Base-by-base conservation (phyloP, 345 rosid genomes). In the Pistacia vera region DNA sequence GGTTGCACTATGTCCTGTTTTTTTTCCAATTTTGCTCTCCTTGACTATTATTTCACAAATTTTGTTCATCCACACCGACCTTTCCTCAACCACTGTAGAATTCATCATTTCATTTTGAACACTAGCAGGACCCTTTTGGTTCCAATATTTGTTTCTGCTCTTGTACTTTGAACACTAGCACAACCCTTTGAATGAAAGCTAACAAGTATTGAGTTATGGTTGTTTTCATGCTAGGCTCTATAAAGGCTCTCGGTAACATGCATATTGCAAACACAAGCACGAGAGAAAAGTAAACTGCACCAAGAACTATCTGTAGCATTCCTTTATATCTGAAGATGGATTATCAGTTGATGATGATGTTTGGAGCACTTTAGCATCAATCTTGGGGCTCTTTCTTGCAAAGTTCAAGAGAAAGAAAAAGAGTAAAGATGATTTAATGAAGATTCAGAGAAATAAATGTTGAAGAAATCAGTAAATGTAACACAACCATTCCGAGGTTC, bases 401-500 rank as follows among this genome's bases (percentile, higher is more conserved):
- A 49, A 49, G 3, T 28, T 68, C 22, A 13, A 51, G 58, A 16
- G 72, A 51, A 68, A 68, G 72, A 28, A 49, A 56, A 68, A 52
- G 46, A 51, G 44, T 35, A 35, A 4, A 22, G 28, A 44, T 30
- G 17, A 46, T 52, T 68, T 44, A 30, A 68, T 52, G 44, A 44
- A 68, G 17, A 54, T 30, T 67, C 17, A 28, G 7, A 28, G 13
- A 30, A 8, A 14, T 9, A 28, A 68, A 22, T 16, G 14, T 68
- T 11, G 8, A 52, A 52, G 25, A 68, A 14, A 11, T 68, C 72
- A 30, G 16, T 18, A 68, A 68, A 30, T 68, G 61, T 8, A 52
- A 52, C 48, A 63, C 18, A n/a, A 44, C 48, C 46, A 2, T 35
- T 16, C 11, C 6, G 46, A 35, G 11, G 17, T 20, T 35, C 22